Percentiles rank a stretch among this genome's conserved stretches.
Evolutionary conservation across 2,329 filamentous ascomycete genomes (phyloP).

Genomic region (Pyrenochaeta sp.): DNA sequence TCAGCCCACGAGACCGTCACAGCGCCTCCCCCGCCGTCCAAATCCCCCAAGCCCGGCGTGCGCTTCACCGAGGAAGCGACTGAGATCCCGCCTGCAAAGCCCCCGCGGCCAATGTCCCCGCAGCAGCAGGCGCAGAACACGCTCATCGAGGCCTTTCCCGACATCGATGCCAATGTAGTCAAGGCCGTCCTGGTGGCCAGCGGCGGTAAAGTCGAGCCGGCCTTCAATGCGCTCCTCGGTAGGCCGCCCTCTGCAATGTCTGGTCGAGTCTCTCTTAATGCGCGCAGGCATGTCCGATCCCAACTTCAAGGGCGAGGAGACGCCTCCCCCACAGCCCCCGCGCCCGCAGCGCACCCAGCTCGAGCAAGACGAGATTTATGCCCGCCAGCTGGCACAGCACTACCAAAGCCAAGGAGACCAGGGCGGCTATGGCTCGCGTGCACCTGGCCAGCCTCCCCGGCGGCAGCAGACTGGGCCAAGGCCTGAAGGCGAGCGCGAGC

Average conservation of each 20-base stretch:
- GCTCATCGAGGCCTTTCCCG: constrained; percentile 91
- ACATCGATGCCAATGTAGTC: constrained; percentile 79
- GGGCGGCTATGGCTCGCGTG: constrained; percentile 40
- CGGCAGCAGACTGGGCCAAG: constrained; percentile 61
- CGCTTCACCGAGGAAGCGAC: constrained; percentile 56
- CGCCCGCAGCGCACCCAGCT: constrained; percentile 80
- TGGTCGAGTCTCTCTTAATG: constrained; percentile 17
- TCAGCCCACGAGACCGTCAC: constrained; percentile 29
- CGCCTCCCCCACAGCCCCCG: constrained; percentile 80
- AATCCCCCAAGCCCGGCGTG: constrained; percentile 53
- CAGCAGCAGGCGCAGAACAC: constrained; percentile 86
- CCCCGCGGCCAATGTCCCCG: constrained; percentile 81
- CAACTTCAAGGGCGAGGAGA: constrained; percentile 57
- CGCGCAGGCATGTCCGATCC: constrained; percentile 61
- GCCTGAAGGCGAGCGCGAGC: constrained; percentile 70
- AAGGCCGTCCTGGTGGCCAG: constrained; percentile 89
- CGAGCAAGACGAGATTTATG: constrained; percentile 89
- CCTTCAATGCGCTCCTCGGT: constrained; percentile 94
- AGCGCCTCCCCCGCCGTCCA: constrained; percentile 48
- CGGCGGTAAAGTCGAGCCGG: constrained; percentile 84
- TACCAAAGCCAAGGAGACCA: constrained; percentile 64
- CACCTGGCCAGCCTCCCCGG: constrained; percentile 48
- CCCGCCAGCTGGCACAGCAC: constrained; percentile 90
- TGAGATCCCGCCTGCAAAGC: constrained; percentile 73
- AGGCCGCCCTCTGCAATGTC: constrained; percentile 36